Percentiles rank a stretch among this genome's conserved stretches.
Evolutionary conservation across 805 yeast genomes (phyloP).

Genomic region (Candida caryicola): DNA sequence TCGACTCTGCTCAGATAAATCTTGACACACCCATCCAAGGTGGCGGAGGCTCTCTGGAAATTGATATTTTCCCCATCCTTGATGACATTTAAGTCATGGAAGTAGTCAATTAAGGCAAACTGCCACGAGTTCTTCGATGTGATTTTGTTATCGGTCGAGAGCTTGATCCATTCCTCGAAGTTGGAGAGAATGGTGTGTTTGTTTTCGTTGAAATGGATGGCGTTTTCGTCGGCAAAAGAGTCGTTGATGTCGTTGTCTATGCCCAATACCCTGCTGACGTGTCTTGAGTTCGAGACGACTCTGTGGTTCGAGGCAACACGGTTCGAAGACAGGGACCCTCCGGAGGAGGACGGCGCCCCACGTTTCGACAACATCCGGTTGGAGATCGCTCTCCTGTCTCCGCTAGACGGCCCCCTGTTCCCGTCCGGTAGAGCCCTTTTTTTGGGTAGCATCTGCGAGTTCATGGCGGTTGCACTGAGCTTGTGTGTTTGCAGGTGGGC

Average conservation of each 20-base stretch:
- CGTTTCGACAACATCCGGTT: slow-evolving; percentile 11
- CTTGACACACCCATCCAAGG: slow-evolving; percentile 37
- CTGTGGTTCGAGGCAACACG: slow-evolving; percentile 5
- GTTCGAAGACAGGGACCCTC: not conserved
- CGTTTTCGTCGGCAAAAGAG: slow-evolving; percentile 27
- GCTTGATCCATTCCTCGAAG: slow-evolving; percentile 50
- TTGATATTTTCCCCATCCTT: slow-evolving; percentile 60
- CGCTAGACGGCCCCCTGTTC: slow-evolving; percentile 5
- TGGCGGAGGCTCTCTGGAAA: slow-evolving; percentile 34
- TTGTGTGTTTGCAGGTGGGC: not conserved
- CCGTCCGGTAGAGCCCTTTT: slow-evolving; percentile 7
- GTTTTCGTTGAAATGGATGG: slow-evolving; percentile 42
- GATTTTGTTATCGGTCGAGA: slow-evolving; percentile 55
- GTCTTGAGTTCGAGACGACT: slow-evolving; percentile 3
- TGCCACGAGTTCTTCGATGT: slow-evolving; percentile 87
- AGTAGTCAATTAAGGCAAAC: slow-evolving; percentile 86
- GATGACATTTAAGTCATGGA: slow-evolving; percentile 74
- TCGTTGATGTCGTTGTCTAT: slow-evolving; percentile 9
- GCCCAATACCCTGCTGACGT: slow-evolving; percentile 7
- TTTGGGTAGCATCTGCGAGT: slow-evolving; percentile 12
- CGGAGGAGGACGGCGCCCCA: not conserved
- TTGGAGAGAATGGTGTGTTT: slow-evolving; percentile 41
- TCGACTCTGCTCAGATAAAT: slow-evolving; percentile 36
- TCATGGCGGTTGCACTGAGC: not conserved
- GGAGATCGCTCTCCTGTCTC: slow-evolving; percentile 9